Base-by-base conservation (phyloP, 2,329 filamentous ascomycete genomes). In the Nemania sp. region DNA sequence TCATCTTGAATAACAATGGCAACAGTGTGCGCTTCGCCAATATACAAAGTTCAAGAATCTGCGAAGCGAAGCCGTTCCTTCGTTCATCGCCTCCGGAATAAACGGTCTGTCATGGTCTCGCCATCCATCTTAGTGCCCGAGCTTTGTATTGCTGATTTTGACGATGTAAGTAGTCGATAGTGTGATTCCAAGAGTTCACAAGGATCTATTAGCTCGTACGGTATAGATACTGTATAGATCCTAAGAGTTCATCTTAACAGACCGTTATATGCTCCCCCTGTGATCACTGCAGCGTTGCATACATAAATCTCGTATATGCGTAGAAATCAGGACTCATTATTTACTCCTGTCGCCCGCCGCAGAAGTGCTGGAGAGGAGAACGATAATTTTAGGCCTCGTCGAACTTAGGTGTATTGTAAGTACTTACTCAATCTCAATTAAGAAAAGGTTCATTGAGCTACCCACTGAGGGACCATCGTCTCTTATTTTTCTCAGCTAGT, bases 161-260 rank as follows among this genome's bases (percentile, higher is more conserved):
- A 64, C 41, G 22, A 55, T 56, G n/a, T 27, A 38, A 13, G 43
- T 43, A 56, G 51, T 68, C 66, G 41, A 68, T 68, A 68, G 62
- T 68, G 45, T 57, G 35, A 52, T 41, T 45, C 35, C 3, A 63
- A 22, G 27, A 43, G 54, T 49, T 18, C 3, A 41, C 29, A 67
- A 56, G 61, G 38, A 27, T 62, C 32, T 43, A 54, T 62, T 56
- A 65, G 55, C 51, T 60, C 32, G 35, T 51, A 11, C 55, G 29
- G 43, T 53, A 35, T 26, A 26, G 5, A 26, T 29, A n/a, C 49
- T 54, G 22, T 57, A 55, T 35, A 29, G 47, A 32, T 5, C 24
- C 26, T n/a, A 20, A 49, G 45, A 2, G 18, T 11, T 26, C 45
- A 24, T 49, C 45, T 11, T 49, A 45, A 45, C 13, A 45, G 8